These are phyloP conservation scores for Kwoniella bestiolae DNA, from an alignment of 768 basidiomycete species.

Conservation along the genomic window DNA sequence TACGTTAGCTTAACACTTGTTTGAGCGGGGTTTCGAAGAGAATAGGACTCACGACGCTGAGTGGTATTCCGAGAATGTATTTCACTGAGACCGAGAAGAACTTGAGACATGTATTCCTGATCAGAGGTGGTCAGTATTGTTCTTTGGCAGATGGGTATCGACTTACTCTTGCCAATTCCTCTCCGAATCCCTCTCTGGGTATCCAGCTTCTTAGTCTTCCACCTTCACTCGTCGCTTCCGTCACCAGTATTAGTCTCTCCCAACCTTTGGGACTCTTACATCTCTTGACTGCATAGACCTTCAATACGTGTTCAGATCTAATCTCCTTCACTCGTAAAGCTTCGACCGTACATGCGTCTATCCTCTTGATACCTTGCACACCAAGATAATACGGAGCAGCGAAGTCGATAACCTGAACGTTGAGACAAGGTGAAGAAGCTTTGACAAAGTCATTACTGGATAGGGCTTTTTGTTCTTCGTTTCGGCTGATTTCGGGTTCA, in stretches of 20 bases:
- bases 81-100: slow-evolving; percentile 43
- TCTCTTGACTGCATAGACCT: slow-evolving; percentile 45
- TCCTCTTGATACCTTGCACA: slow-evolving; percentile 42
- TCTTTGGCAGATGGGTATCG: not conserved
- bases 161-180: slow-evolving; percentile 37
- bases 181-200: slow-evolving; percentile 39
- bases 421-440: slow-evolving; percentile 30
- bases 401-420: slow-evolving; percentile 53
- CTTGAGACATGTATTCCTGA: slow-evolving; percentile 44
- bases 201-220: slow-evolving; percentile 41
- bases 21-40: not conserved
- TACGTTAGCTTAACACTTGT: not conserved
- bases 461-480: slow-evolving; percentile 9
- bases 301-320: slow-evolving; percentile 35
- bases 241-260: slow-evolving; percentile 49
- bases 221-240: slow-evolving; percentile 37
- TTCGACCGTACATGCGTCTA: slow-evolving; percentile 46
- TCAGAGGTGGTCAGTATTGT: not conserved
- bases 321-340: slow-evolving; percentile 40
- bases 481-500: slow-evolving; percentile 34
- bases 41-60: slow-evolving; percentile 43
- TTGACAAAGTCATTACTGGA: slow-evolving; percentile 29
- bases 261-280: slow-evolving; percentile 48
- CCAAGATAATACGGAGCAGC: slow-evolving; percentile 44
- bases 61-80: slow-evolving; percentile 40